These are phyloP conservation scores for Aspergillus haitiensis DNA, from an alignment of 495 filamentous ascomycete genomes.

Conservation along the genomic window DNA sequence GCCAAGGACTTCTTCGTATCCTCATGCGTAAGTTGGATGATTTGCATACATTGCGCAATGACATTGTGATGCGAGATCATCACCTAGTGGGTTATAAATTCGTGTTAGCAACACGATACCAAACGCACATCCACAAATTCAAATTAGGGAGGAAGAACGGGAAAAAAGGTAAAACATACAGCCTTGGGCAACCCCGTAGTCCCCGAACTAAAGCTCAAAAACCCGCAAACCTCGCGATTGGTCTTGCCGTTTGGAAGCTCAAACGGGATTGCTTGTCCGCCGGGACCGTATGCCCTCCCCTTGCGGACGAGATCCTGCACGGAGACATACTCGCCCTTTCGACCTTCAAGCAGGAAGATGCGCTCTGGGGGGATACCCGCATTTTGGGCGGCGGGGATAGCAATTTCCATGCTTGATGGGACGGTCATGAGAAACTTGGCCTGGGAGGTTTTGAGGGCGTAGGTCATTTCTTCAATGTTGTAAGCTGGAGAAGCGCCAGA, in stretches of 20 bases:
- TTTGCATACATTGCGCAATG: constrained; percentile 61
- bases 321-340: constrained; percentile 46
- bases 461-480: constrained; percentile 62
- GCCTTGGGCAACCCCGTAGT: constrained; percentile 35
- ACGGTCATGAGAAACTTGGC: constrained; percentile 59
- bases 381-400: constrained; percentile 50
- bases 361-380: constrained; percentile 51
- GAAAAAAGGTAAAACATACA: constrained; percentile 20
- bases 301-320: constrained; percentile 51
- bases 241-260: constrained; percentile 49
- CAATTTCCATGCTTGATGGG: constrained; percentile 49
- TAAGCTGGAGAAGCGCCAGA: constrained; percentile 60
- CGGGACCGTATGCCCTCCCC: constrained; percentile 38
- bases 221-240: constrained; percentile 56
- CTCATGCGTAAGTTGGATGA: constrained; percentile 46
- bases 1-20: constrained; percentile 52
- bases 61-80: constrained; percentile 66
- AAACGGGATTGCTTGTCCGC: constrained; percentile 41
- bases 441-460: constrained; percentile 53
- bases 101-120: constrained; percentile 16
- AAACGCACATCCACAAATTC: background rate
- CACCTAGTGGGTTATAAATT: constrained; percentile 29
- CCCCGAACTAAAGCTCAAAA: constrained; percentile 55
- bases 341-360: constrained; percentile 57
- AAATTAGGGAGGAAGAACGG: no score